Percentiles rank a stretch among this genome's conserved stretches.
These are phyloP conservation scores for Suillus tomentosus DNA, from an alignment of 768 basidiomycete genomes.

Conservation along the genomic window DNA sequence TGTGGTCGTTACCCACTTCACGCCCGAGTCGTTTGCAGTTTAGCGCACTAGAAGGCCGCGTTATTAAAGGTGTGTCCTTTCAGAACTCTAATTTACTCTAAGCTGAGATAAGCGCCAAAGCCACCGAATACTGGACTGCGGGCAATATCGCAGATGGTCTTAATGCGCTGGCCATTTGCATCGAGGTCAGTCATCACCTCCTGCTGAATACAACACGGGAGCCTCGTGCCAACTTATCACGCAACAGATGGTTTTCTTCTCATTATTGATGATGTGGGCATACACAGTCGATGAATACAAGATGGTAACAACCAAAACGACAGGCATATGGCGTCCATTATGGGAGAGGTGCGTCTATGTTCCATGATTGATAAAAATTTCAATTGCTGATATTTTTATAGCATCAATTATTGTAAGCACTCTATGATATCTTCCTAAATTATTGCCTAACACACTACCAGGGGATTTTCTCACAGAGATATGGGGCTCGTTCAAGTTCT, in stretches of 20 bases:
- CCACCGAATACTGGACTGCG: constrained; percentile 79
- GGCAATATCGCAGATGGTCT: constrained; percentile 86
- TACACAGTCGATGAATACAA: constrained; percentile 73
- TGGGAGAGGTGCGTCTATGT: constrained; percentile 52
- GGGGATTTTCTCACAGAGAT: constrained; percentile 75
- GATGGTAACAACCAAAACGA: constrained; percentile 43
- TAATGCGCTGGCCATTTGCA: constrained; percentile 77
- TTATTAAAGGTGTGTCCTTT: constrained; percentile 58
- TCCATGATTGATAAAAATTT: background rate
- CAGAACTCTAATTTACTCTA: background rate
- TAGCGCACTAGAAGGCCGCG: constrained; percentile 59
- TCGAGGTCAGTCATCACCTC: constrained; percentile 58
- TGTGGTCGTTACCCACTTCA: background rate
- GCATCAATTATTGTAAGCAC: constrained; percentile 49
- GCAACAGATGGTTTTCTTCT: constrained; percentile 79
- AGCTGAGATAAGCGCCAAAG: constrained; percentile 33
- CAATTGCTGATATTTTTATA: constrained; percentile 21
- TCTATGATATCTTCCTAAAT: background rate
- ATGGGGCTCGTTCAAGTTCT: constrained; percentile 59
- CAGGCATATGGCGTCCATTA: constrained; percentile 67
- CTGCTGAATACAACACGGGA: background rate
- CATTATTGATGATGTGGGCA: constrained; percentile 80
- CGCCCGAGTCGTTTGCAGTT: constrained; percentile 47
- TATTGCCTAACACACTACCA: constrained; percentile 27
- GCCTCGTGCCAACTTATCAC: constrained; percentile 10